These are phyloP conservation scores for Asterophora parasitica DNA, from an alignment of 768 basidiomycete genomes.

Conservation along the genomic window DNA sequence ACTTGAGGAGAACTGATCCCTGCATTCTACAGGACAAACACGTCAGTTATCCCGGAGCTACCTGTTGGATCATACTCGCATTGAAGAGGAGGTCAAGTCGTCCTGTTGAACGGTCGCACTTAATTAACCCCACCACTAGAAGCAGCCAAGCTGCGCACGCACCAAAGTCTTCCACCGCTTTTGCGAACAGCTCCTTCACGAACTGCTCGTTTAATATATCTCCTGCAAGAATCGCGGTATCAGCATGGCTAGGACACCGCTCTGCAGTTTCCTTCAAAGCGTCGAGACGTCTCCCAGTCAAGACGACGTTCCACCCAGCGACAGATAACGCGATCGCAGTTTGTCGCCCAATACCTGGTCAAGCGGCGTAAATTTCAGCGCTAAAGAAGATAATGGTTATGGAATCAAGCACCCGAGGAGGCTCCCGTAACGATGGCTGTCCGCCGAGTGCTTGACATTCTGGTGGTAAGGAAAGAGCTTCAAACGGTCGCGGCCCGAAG, in stretches of 20 bases:
- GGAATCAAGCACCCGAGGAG: constrained; percentile 13
- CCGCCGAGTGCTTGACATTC: constrained; percentile 5
- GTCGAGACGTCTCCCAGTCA: constrained; percentile 57
- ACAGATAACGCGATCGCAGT: constrained; percentile 65
- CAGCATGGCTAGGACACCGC: constrained; percentile 33
- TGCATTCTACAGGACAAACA: constrained; percentile 54
- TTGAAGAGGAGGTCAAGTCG: constrained; percentile 78
- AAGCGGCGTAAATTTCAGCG: background rate
- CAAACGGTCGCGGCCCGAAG: background rate
- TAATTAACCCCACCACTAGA: background rate
- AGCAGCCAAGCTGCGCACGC: background rate
- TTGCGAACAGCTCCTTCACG: constrained; percentile 54
- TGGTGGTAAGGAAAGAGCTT: background rate
- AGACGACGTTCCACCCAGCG: constrained; percentile 63
- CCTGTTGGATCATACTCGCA: constrained; percentile 33
- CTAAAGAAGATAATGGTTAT: background rate
- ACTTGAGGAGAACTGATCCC: constrained; percentile 48
- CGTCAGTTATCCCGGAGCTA: background rate
- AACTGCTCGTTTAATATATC: constrained; percentile 63
- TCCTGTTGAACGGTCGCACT: constrained; percentile 30
- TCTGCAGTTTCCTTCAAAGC: constrained; percentile 55
- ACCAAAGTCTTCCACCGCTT: constrained; percentile 55
- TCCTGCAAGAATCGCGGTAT: constrained; percentile 47
- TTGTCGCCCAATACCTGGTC: constrained; percentile 55
- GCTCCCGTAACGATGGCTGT: constrained; percentile 29